Evolutionary conservation across 768 basidiomycete genomes (phyloP).

Genomic region (Tylopilus vinaceipallidus): DNA sequence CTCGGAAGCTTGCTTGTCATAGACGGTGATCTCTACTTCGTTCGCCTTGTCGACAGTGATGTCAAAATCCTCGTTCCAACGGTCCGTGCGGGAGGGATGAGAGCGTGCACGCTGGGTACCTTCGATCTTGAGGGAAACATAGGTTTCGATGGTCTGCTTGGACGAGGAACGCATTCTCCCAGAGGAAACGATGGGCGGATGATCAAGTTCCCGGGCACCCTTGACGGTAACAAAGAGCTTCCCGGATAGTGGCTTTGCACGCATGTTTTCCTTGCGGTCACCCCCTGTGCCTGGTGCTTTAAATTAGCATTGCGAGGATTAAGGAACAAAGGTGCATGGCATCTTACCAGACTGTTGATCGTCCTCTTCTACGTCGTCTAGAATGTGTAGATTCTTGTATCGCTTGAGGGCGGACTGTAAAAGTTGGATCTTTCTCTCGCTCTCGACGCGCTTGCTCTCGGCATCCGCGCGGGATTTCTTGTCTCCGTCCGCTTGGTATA

Average conservation of each 20-base stretch:
- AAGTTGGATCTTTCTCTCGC: slow-evolving; percentile 94
- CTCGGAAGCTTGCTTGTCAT: slow-evolving; percentile 87
- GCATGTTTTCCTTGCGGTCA: slow-evolving; percentile 88
- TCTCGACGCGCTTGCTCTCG: slow-evolving; percentile 90
- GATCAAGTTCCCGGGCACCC: slow-evolving; percentile 91
- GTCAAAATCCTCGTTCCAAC: slow-evolving; percentile 98
- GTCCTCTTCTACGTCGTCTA: slow-evolving; percentile 87
- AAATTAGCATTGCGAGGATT: slow-evolving; percentile 26
- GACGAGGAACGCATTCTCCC: slow-evolving; percentile 72
- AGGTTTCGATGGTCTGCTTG: slow-evolving; percentile 77
- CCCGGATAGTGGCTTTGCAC: slow-evolving; percentile 92
- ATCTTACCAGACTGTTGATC: slow-evolving; percentile 63
- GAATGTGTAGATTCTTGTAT: slow-evolving; percentile 93
- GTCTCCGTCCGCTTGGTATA: slow-evolving; percentile 96
- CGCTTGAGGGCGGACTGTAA: slow-evolving; percentile 88
- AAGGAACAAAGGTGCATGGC: neutral
- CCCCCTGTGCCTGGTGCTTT: slow-evolving; percentile 57
- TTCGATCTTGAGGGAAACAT: slow-evolving; percentile 94
- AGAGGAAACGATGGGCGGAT: slow-evolving; percentile 70
- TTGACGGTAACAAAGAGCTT: slow-evolving; percentile 87
- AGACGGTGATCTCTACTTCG: slow-evolving; percentile 95
- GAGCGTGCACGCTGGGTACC: slow-evolving; percentile 90
- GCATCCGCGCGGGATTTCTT: slow-evolving; percentile 93
- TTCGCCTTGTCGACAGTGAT: slow-evolving; percentile 97
- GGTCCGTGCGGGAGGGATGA: slow-evolving; percentile 90